phyloP scores from a whole-genome alignment of 2,329 filamentous ascomycete species.

The Cercospora citrullina region DNA sequence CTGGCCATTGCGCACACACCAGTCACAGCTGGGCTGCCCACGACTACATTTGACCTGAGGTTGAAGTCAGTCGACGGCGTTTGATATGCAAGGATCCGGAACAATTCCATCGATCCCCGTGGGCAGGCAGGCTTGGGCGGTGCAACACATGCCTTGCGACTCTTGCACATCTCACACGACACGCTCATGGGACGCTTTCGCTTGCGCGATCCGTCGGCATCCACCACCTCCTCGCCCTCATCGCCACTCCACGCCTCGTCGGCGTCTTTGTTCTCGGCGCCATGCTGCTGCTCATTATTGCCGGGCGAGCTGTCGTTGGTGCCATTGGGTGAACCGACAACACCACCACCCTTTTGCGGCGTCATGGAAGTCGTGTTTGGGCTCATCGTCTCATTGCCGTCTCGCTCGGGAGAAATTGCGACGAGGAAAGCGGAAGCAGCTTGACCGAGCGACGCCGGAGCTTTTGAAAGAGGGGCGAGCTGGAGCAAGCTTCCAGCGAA shows the following conservation, averaged over 20 bases:
- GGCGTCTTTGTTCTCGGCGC: slow-evolving; percentile 31
- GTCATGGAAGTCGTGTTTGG: slow-evolving; percentile 17
- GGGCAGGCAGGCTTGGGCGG: background rate
- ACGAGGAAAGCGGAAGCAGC: slow-evolving; percentile 19
- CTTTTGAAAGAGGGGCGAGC: slow-evolving; percentile 17
- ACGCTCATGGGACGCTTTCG: slow-evolving; percentile 50
- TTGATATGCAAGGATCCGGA: background rate
- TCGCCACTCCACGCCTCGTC: slow-evolving; percentile 43
- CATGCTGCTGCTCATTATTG: slow-evolving; percentile 6
- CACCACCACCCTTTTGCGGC: slow-evolving; percentile 19
- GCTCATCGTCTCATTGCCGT: background rate
- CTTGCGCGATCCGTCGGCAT: slow-evolving; percentile 44
- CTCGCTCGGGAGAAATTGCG: slow-evolving; percentile 18
- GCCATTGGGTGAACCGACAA: slow-evolving; percentile 24
- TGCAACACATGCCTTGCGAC: slow-evolving; percentile 64
- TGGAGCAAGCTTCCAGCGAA: slow-evolving; percentile 9
- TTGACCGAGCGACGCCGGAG: slow-evolving; percentile 15
- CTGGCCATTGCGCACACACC: slow-evolving; percentile 68
- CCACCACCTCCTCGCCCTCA: slow-evolving; percentile 41
- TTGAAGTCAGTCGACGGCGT: slow-evolving; percentile 10
- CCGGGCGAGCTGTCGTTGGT: slow-evolving; percentile 20
- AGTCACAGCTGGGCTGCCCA: slow-evolving; percentile 72
- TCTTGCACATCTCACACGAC: slow-evolving; percentile 73
- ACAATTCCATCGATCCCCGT: slow-evolving; percentile 5
- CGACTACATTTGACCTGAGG: slow-evolving; percentile 65